Conservation (phyloP, 495 filamentous ascomycete species). For the Neurospora sp. region DNA sequence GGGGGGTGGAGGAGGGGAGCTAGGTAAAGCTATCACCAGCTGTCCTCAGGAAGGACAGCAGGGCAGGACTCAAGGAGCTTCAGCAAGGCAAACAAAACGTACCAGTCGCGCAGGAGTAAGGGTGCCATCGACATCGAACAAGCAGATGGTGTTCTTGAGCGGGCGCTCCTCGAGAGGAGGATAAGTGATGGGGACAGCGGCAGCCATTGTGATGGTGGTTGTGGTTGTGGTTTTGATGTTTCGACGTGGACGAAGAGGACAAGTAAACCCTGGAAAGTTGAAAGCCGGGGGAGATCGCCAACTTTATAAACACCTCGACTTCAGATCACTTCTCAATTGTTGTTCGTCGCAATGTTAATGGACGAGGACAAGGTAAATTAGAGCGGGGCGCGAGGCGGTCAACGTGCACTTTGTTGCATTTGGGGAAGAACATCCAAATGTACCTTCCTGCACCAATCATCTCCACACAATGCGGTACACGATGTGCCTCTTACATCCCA, state of each 20-base stretch:
- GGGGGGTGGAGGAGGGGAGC: background rate
- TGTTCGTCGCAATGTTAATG: background rate
- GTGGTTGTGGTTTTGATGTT: background rate
- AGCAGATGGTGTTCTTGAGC: constrained; percentile 76
- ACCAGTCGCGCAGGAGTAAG: constrained; percentile 69
- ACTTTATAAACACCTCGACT: background rate
- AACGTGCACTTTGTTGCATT: background rate
- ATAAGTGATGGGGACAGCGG: constrained; percentile 26
- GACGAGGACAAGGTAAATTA: background rate
- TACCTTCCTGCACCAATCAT: background rate
- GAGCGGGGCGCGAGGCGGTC: background rate
- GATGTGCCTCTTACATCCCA: background rate
- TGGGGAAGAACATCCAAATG: background rate
- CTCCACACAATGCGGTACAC: background rate
- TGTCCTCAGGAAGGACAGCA: background rate
- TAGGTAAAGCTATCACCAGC: background rate
- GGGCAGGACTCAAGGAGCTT: background rate
- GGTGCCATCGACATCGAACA: constrained; percentile 92
- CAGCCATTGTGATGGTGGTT: constrained; percentile 22
- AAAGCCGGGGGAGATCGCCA: background rate
- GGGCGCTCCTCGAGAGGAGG: constrained; percentile 72
- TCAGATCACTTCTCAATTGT: background rate
- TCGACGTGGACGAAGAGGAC: background rate
- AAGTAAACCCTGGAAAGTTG: background rate
- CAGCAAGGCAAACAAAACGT: constrained; percentile 19